Conservation (phyloP, 2,329 filamentous ascomycete genomes). For the Epichloe sp. region DNA sequence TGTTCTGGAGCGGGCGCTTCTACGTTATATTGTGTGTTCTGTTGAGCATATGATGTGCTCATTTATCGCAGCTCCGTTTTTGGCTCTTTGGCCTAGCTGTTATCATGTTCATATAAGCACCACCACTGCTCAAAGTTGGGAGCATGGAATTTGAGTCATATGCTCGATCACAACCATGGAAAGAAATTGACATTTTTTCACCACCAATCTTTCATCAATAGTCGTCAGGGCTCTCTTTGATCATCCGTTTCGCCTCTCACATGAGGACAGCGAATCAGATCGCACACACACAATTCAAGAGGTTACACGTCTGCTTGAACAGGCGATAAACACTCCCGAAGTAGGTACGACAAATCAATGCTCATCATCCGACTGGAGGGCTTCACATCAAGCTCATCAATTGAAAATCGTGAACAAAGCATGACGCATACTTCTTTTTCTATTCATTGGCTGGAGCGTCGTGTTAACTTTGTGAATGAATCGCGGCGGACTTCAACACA, state of each 20-base stretch:
- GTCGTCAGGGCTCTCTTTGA: conserved; percentile 40
- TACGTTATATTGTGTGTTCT: not conserved
- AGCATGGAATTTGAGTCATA: too few species aligned
- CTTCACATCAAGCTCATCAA: not conserved
- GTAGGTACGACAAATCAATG: conserved; percentile 19
- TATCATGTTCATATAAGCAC: too few species aligned
- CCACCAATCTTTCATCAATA: not conserved
- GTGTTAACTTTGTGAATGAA: too few species aligned
- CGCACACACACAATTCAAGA: conserved; percentile 10
- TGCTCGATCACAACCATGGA: too few species aligned
- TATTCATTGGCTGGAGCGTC: not conserved
- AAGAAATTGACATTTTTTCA: not conserved
- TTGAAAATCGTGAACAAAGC: not conserved
- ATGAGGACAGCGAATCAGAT: conserved; percentile 3
- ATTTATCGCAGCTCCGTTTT: too few species aligned
- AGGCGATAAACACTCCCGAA: conserved; percentile 17
- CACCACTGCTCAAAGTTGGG: too few species aligned
- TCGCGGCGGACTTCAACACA: not conserved
- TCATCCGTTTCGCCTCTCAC: conserved; percentile 17
- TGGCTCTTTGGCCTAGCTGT: too few species aligned
- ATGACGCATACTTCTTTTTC: too few species aligned
- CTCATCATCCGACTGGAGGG: conserved; percentile 34
- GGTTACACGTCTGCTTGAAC: conserved; percentile 24
- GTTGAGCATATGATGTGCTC: too few species aligned
- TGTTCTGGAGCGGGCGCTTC: not conserved